Percentiles rank a stretch among this genome's conserved stretches.
Conservation (phyloP, 2,329 filamentous ascomycete species). For the Cytospora chrysosperma region DNA sequence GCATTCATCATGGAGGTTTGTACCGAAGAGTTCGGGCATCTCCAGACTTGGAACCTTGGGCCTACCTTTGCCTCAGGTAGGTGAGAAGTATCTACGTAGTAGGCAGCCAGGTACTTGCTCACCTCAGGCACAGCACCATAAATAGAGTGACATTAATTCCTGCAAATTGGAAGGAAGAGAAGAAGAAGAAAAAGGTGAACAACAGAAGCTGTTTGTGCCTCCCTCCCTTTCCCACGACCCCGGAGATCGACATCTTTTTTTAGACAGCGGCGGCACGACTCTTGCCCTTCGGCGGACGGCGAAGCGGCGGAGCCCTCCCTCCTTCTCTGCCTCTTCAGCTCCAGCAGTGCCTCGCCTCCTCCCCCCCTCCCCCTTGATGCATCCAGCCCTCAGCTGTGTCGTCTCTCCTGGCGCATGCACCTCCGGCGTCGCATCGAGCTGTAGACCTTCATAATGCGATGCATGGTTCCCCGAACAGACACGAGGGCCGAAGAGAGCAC, state of each 20-base stretch:
- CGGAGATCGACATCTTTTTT: conserved; percentile 5
- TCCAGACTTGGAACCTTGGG: too few relatives aligned
- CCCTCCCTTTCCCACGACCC: not conserved
- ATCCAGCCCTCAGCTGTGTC: not conserved
- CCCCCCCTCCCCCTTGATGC: too few relatives aligned
- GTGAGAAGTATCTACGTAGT: too few relatives aligned
- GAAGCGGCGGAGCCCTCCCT: not conserved
- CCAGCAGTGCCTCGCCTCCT: too few relatives aligned
- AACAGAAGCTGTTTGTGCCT: not conserved
- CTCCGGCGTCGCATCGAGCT: not conserved
- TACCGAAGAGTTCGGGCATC: too few relatives aligned
- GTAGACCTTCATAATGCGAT: not conserved
- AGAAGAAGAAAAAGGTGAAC: too few relatives aligned
- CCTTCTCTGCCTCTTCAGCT: not conserved
- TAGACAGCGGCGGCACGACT: conserved; percentile 5
- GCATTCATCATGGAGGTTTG: too few relatives aligned
- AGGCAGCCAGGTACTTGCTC: too few relatives aligned
- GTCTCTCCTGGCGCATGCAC: not conserved
- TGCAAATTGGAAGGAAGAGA: too few relatives aligned
- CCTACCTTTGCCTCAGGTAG: too few relatives aligned
- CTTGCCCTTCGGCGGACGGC: not conserved
- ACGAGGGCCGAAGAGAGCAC: not conserved
- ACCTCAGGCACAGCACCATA: too few relatives aligned
- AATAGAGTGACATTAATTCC: too few relatives aligned
- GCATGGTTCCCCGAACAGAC: not conserved